A percentile compares a stretch with the other conserved stretches of the same genome.
These are phyloP conservation scores for Oryza punctata DNA, from an alignment of 176 grass and related monocot genomes.

Conservation along the genomic window DNA sequence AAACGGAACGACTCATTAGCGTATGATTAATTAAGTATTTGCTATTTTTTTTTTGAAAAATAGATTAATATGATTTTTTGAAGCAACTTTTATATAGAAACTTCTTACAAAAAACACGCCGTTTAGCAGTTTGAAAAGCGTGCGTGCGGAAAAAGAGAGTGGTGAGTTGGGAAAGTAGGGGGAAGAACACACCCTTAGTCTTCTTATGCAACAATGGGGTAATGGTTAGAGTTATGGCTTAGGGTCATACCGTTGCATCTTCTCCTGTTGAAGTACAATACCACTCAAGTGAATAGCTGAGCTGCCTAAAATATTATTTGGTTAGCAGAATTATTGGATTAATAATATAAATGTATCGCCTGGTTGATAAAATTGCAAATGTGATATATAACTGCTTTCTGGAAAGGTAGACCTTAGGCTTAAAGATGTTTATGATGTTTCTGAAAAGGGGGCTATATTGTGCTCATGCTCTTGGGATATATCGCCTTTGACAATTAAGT, in stretches of 20 bases:
- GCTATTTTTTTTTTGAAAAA: too few species aligned
- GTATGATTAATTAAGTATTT: too few species aligned
- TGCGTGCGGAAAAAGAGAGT: too few species aligned
- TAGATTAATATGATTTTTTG: too few species aligned
- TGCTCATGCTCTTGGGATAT: background rate
- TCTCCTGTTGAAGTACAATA: background rate
- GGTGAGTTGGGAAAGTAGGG: too few species aligned
- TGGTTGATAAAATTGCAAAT: constrained; percentile 10
- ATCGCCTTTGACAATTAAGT: background rate
- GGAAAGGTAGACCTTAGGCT: background rate
- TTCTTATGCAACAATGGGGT: background rate
- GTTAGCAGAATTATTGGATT: background rate
- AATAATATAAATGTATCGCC: background rate
- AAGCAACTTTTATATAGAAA: too few species aligned
- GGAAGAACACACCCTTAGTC: too few species aligned
- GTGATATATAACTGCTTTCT: background rate
- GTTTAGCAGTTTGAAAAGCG: too few species aligned
- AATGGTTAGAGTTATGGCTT: background rate
- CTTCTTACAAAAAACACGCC: too few species aligned
- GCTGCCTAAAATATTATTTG: background rate
- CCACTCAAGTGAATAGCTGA: background rate
- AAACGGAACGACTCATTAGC: too few species aligned
- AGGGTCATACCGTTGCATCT: background rate
- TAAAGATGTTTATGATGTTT: background rate
- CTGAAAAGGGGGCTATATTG: background rate